Evolutionary conservation across 768 basidiomycete genomes (phyloP).

Genomic region (Jaapia argillacea): DNA sequence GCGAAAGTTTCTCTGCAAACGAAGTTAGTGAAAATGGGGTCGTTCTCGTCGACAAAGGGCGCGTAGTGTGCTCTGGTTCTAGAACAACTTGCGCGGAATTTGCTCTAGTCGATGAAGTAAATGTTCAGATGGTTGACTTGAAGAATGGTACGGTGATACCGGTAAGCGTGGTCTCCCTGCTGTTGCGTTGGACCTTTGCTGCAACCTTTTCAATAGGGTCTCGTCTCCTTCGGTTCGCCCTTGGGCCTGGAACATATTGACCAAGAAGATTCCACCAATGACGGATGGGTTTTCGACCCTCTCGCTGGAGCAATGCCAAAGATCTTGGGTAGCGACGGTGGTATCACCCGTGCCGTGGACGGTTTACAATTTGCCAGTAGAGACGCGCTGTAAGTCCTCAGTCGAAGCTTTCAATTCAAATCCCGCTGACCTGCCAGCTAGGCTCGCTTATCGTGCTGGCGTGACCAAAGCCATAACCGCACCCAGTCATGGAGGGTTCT

Average conservation of each 20-base stretch:
- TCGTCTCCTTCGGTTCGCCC: slow-evolving; percentile 52
- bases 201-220: slow-evolving; percentile 30
- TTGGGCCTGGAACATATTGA: slow-evolving; percentile 60
- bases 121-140: slow-evolving; percentile 35
- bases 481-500: slow-evolving; percentile 39
- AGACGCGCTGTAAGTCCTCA: slow-evolving; percentile 35
- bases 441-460: slow-evolving; percentile 54
- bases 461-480: slow-evolving; percentile 53
- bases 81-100: slow-evolving; percentile 9
- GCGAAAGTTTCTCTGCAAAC: slow-evolving; percentile 7
- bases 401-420: too few relatives aligned
- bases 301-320: slow-evolving; percentile 28
- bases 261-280: slow-evolving; percentile 45
- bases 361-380: slow-evolving; percentile 44
- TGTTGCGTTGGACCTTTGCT: slow-evolving; percentile 5
- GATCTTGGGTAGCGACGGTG: slow-evolving; percentile 30
- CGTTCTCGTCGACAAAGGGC: slow-evolving; percentile 44
- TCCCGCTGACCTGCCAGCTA: slow-evolving; percentile 14
- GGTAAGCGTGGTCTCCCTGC: slow-evolving; percentile 23
- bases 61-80: slow-evolving; percentile 36
- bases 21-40: slow-evolving; percentile 12
- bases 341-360: slow-evolving; percentile 52
- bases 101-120: slow-evolving; percentile 2
- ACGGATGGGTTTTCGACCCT: slow-evolving; percentile 47
- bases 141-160: slow-evolving; percentile 51